Conservation (phyloP, 345 rosid genomes). For the Excoecaria cochinchinensis region DNA sequence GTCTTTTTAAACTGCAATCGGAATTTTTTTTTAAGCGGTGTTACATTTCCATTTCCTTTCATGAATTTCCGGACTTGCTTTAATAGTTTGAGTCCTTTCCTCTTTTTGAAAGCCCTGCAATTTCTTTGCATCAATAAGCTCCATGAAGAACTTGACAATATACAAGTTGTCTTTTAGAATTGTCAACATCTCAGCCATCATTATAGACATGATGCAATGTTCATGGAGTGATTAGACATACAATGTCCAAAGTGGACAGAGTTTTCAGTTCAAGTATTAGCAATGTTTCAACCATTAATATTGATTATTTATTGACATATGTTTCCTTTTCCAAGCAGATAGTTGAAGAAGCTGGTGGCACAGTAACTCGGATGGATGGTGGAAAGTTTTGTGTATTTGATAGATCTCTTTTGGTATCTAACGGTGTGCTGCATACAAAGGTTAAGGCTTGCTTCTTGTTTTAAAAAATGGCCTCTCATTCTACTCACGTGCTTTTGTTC, state of each 20-base stretch:
- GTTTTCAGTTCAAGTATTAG: background rate
- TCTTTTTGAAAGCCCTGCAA: background rate
- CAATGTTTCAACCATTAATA: constrained; percentile 2
- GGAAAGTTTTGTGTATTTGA: constrained; percentile 81
- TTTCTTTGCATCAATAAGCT: too few relatives aligned
- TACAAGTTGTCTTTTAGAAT: too few relatives aligned
- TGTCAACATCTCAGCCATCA: too few relatives aligned
- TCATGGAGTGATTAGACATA: background rate
- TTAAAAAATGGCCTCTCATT: background rate
- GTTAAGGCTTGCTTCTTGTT: constrained; percentile 34
- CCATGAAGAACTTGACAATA: too few relatives aligned
- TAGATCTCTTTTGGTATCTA: constrained; percentile 89
- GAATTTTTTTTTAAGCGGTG: too few relatives aligned
- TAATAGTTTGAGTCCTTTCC: background rate
- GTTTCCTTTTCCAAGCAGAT: constrained; percentile 46
- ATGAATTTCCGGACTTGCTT: too few relatives aligned
- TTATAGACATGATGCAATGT: too few relatives aligned
- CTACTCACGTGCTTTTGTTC: background rate
- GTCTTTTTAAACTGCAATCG: background rate
- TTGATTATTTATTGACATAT: background rate
- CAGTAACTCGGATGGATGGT: constrained; percentile 86
- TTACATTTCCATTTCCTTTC: background rate
- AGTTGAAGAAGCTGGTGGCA: constrained; percentile 96
- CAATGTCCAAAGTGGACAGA: background rate
- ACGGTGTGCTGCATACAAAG: constrained; percentile 79